Evolutionary conservation across 352 stramenopile species (phyloP), one percentile per base, ranked within the genome.

Genomic region (Pythium brassicae): DNA sequence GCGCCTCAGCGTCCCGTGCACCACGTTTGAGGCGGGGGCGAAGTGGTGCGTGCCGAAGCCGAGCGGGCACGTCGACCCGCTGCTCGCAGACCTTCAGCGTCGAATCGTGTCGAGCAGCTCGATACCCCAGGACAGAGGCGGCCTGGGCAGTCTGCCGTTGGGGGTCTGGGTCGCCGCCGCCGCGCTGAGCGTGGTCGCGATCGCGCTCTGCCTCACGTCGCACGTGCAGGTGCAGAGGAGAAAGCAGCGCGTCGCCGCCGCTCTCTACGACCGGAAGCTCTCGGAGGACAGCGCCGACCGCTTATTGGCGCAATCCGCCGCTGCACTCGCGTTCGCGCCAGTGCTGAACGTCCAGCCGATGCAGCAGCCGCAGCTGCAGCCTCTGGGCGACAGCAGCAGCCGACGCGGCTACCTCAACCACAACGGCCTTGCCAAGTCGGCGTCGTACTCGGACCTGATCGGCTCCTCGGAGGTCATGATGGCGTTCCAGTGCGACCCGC

Each of bases 401-500:
- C n/a, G n/a, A n/a, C n/a, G n/a, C n/a, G n/a, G n/a, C n/a, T n/a
- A n/a, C n/a, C n/a, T 39, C 56, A 63, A 26, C 50, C 55, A 47
- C 49, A 69, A 34, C 44, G 61, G 46, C 11, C 53, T 58, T 6
- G 53, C 53, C 27, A 58, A 58, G 53, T 58, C 53, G 19, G 66
- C 73, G 6, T 68, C 76, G 29, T 81, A 73, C 20, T 72, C 69
- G 7, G 74, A 87, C 50, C 64, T 72, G 2, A 60, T 81, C 25
- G 68, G 71, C 50, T 55, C 70, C 43, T 87, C 74, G 9, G 46
- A 72, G 49, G 66, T 82, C 53, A 54, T 85, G 22, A 51, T 78
- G 50, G 61, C 65, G 4, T 87, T 87, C 56, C 68, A 84, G 53
- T 79, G 62, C 27, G 71, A 87, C 35, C 59, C 65, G 10, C n/a